Evolutionary conservation across 768 basidiomycete genomes (phyloP), one percentile per base, ranked within the genome.

Genomic region (Kwoniella dendrophila): DNA sequence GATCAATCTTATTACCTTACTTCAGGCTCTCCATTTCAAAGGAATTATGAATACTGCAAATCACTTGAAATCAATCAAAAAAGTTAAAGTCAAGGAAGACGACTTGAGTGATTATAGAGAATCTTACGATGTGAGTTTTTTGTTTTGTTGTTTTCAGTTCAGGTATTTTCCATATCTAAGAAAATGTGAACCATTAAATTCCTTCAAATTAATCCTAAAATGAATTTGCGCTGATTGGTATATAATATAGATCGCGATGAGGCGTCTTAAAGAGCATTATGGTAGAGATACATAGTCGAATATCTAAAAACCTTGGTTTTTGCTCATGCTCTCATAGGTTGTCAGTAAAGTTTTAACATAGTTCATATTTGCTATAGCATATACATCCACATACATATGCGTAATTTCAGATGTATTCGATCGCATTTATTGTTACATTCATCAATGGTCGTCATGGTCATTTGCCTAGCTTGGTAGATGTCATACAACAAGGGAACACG

Each of bases 1-100:
- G 29, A 4, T 43, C n/a, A n/a, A n/a, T n/a, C n/a, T 11, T 20
- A 54, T 41, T 4, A 54, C n/a, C 18, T 8, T 11, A 43, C 6
- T 11, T n/a, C 63, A 92, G 91, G 91, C 90, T 5, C 85, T 89
- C 11, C 86, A 90, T 71, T 96, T 96, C 83, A 95, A 94, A 78
- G 77, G 80, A 3, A 88, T 96, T 85, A 77, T 96, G 66, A 86
- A 84, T 64, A 82, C 83, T 1, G 87, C 88, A 1, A 85, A 85
- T 51, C 91, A 92, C 72, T 79, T 89, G 40, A 81, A 84, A 3
- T 83, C 83, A 66, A 83, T 96, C 20, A 88, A 87, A 76, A 85
- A 86, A 68, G 56, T 90, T 64, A 84, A 85, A 64, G 82, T 93
- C 2, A 76, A 81, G 38, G 86, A 87, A 48, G 83, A 83, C 54